Conservation (phyloP, 441 rosid genomes). For the Capsella rubella region DNA sequence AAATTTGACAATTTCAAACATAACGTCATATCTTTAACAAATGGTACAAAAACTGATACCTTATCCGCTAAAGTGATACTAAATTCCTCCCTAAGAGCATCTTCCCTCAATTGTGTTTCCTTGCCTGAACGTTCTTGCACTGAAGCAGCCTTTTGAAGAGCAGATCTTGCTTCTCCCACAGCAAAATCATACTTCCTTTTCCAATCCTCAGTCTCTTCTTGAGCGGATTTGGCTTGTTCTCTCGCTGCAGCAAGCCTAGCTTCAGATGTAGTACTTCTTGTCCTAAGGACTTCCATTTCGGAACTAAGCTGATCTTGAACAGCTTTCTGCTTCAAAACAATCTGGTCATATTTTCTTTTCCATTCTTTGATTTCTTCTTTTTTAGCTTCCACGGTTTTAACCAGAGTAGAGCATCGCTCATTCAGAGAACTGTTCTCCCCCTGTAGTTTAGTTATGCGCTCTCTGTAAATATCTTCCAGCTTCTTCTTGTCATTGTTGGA, state of each 20-base stretch:
- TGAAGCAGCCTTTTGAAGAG: conserved; percentile 93
- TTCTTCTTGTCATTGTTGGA: conserved; percentile 92
- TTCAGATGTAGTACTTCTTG: conserved; percentile 92
- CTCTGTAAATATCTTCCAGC: conserved; percentile 83
- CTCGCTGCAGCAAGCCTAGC: conserved; percentile 95
- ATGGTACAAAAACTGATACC: conserved; percentile 52
- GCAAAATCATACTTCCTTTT: conserved; percentile 91
- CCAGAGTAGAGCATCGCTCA: conserved; percentile 81
- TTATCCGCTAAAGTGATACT: conserved; percentile 63
- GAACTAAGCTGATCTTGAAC: conserved; percentile 76
- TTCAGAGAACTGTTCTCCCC: conserved; percentile 78
- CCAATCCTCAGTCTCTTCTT: conserved; percentile 97
- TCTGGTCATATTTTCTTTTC: conserved; percentile 81
- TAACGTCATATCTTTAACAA: not conserved
- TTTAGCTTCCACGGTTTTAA: conserved; percentile 75
- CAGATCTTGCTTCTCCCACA: conserved; percentile 88
- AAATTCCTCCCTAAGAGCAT: conserved; percentile 84
- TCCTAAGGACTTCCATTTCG: conserved; percentile 79
- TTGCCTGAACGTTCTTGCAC: conserved; percentile 84
- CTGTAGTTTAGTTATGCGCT: conserved; percentile 80
- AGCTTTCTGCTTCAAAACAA: conserved; percentile 78
- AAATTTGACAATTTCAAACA: not conserved
- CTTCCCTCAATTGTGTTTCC: conserved; percentile 89
- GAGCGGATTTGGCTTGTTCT: conserved; percentile 87
- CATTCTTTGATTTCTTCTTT: conserved; percentile 78